A percentile compares a stretch with the other conserved stretches of the same genome.
phyloP scores from a whole-genome alignment of 2,329 filamentous ascomycete genomes.

The Penicillium sp. region DNA sequence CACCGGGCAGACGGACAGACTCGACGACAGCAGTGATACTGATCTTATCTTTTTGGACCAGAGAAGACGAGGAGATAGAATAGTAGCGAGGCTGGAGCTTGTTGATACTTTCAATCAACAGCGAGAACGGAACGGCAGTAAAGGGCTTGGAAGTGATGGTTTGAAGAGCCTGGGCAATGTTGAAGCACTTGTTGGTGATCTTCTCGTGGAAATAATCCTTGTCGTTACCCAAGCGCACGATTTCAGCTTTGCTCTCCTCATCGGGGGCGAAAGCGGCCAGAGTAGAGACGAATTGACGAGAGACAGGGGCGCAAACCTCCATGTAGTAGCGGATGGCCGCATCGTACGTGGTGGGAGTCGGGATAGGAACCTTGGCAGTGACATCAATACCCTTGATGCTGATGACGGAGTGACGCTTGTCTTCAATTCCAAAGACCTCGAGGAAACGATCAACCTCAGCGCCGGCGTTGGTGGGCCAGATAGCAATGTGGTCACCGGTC shows the following conservation, averaged over 20 bases:
- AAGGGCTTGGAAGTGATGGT: constrained; percentile 74
- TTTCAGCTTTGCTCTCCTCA: constrained; percentile 81
- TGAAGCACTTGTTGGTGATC: constrained; percentile 78
- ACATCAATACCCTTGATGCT: constrained; percentile 88
- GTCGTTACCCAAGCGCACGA: constrained; percentile 84
- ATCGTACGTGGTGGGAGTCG: constrained; percentile 94
- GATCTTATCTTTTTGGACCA: constrained; percentile 92
- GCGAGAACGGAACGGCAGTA: constrained; percentile 85
- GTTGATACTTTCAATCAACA: constrained; percentile 87
- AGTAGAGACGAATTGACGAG: constrained; percentile 88
- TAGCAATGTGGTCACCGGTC: constrained; percentile 93
- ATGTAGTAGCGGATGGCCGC: constrained; percentile 92
- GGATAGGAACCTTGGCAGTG: constrained; percentile 96
- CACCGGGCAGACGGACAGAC: constrained; percentile 73
- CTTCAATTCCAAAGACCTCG: constrained; percentile 70
- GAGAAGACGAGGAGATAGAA: constrained; percentile 95
- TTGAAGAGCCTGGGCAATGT: constrained; percentile 83
- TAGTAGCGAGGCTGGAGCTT: constrained; percentile 99
- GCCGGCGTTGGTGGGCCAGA: constrained; percentile 96
- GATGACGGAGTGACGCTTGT: constrained; percentile 81
- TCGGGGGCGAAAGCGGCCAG: constrained; percentile 87
- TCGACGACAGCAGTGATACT: constrained; percentile 95
- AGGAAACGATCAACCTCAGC: constrained; percentile 90
- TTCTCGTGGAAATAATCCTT: constrained; percentile 94
- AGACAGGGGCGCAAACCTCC: constrained; percentile 93